phyloP scores from a whole-genome alignment of 805 yeast species.

The Maudiozyma pseudohumilis region DNA sequence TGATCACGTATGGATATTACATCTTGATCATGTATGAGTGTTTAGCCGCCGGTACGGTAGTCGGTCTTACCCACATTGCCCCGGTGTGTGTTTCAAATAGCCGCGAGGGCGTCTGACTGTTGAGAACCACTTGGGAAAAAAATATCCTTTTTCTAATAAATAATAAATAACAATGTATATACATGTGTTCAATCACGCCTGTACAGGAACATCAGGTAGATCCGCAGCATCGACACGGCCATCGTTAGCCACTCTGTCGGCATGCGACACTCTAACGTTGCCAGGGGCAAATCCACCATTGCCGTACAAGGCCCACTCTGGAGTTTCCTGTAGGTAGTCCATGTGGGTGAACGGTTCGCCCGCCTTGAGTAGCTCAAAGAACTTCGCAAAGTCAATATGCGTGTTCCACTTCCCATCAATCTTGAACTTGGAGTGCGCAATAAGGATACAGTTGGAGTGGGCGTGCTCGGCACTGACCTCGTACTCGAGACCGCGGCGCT shows the following conservation, averaged over 20 bases:
- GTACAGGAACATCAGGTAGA: conserved; percentile 3
- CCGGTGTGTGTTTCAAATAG: too few relatives aligned
- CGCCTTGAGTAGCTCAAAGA: conserved; percentile 54
- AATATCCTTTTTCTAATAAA: too few relatives aligned
- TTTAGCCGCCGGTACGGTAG: too few relatives aligned
- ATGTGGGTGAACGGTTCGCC: conserved; percentile 64
- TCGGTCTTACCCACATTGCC: too few relatives aligned
- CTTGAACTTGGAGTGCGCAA: conserved; percentile 66
- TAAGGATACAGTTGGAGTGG: conserved; percentile 82
- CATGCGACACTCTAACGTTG: conserved; percentile 56
- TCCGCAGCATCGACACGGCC: background rate
- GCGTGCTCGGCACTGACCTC: conserved; percentile 93
- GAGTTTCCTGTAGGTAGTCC: conserved; percentile 76
- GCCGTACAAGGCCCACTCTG: conserved; percentile 88
- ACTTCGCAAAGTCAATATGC: conserved; percentile 72
- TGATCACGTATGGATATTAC: too few relatives aligned
- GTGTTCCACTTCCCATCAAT: conserved; percentile 74
- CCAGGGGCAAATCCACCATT: conserved; percentile 88
- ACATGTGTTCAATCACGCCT: background rate
- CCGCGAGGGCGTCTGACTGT: too few relatives aligned
- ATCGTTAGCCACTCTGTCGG: conserved; percentile 31
- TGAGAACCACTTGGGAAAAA: too few relatives aligned
- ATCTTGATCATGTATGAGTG: too few relatives aligned
- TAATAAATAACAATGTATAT: background rate
- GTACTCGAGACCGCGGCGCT: conserved; percentile 57